Evolutionary conservation across 2,329 filamentous ascomycete genomes (phyloP), one percentile per base, ranked within the genome.

Genomic region (Emydomyces testavorans): DNA sequence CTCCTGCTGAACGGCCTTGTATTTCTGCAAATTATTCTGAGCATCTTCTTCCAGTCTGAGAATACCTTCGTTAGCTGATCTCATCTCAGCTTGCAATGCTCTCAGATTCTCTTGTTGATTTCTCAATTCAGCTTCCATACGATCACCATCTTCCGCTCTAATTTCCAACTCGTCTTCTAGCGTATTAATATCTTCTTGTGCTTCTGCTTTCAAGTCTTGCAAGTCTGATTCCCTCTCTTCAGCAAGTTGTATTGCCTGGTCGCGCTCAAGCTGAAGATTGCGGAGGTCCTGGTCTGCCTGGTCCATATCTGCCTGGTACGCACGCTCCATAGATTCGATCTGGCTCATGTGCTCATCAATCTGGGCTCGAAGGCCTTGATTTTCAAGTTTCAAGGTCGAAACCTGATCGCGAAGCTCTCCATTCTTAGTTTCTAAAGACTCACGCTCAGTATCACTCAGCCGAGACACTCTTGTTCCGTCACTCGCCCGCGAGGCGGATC

Each of bases 31-130:
- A 64, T 89, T 92, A 57, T 77, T 79, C 54, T 85, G 80, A 46
- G 90, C 84, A 56, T 94, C 88, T 62, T 96, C 89, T 62, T 96
- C 92, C 0, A 98, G 75, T 37, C 85, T 76, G 26, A 95, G 76
- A 4, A 96, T 75, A 18, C 83, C 83, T 57, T 94, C 87, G 58
- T 85, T 93, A 66, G 95, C 83, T 57, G 82, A 83, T 53, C 89
- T 84, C 82, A 98, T 92, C 71, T 96, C 92, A 50, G 83, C 80
- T 61, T 96, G 90, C 46, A 98, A 70, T n/a, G 86, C 85, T 54
- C 83, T 80, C 64, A 95, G 90, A 61, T 92, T 93, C 60, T 96
- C 89, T 10, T 80, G 80, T 45, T 83, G 79, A 53, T 85, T 83
- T 52, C 79, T 77, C 11, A 94, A 69, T 34, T 92, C 85, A 11